Evolutionary conservation across 2,329 filamentous ascomycete genomes (phyloP), one percentile per base, ranked within the genome.

Genomic region (Fusarium sp.): DNA sequence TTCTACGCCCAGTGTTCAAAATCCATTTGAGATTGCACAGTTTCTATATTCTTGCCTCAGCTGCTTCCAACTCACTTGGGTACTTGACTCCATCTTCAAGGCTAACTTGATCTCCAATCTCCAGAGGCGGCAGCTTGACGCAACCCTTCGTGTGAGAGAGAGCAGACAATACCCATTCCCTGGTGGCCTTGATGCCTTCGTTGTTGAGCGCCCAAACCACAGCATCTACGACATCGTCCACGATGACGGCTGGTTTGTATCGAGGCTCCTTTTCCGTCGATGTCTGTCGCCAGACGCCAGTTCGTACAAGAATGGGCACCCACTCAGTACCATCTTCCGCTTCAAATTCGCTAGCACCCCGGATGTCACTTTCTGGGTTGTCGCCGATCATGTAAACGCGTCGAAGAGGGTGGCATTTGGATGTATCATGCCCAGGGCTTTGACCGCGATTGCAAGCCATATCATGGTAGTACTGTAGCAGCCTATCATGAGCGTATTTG

Each of bases 331-430:
- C 92, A 64, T 88, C 83, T 8, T 87, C 84, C 71, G 92, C 93
- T 50, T 84, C 79, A 79, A 93, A 98, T 51, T 89, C 87, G 80
- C 97, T 97, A 26, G 94, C 95, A 11, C 96, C 96, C 10, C 90
- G 86, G 74, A 99, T 98, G 81, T 99, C 96, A 76, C 93, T 96
- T 79, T 94, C 94, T 10, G 93, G 93, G 78, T 96, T 96, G 79
- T 96, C 93, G 11, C 96, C 96, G 47, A 98, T 90, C 96, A 98
- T 98, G 83, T 97, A 98, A 17, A 98, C 95, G 48, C 88, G 89
- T 77, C 87, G 86, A 63, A 98, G 82, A n/a, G 88, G 87, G 26
- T 90, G 66, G 84, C 83, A 75, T 36, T 72, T 72, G 26, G 72
- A 38, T 24, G 57, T 22, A 51, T 75, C 63, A 22, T 74, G 70